Evolutionary conservation across 768 basidiomycete genomes (phyloP).

Genomic region (Calocybe cyanea): DNA sequence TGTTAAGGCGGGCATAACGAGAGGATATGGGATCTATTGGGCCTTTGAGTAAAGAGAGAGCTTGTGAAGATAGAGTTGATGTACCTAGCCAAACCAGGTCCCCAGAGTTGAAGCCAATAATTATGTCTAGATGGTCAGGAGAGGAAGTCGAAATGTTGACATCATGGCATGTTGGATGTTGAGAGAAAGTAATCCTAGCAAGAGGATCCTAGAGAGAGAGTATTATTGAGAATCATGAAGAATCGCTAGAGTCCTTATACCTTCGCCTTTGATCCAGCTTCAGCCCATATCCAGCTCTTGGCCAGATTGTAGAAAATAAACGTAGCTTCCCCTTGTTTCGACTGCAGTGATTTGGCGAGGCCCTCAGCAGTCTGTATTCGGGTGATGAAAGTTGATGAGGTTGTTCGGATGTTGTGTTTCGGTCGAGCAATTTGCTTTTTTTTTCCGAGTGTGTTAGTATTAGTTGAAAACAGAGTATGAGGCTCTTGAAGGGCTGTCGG

Average conservation of each 20-base stretch:
- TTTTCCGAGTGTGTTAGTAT: constrained; percentile 42
- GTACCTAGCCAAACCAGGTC: constrained; percentile 94
- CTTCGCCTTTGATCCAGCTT: constrained; percentile 81
- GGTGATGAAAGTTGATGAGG: constrained; percentile 89
- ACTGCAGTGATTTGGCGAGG: constrained; percentile 61
- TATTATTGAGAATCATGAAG: too few relatives aligned
- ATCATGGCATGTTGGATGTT: constrained; percentile 88
- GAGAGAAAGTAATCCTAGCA: constrained; percentile 79
- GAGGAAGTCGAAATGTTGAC: constrained; percentile 78
- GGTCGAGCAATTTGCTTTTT: constrained; percentile 64
- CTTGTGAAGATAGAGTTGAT: constrained; percentile 15
- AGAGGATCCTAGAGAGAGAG: constrained; percentile 91
- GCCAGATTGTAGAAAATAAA: constrained; percentile 87
- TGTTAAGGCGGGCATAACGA: constrained; percentile 84
- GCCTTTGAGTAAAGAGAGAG: constrained; percentile 8
- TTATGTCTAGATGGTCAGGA: constrained; percentile 75
- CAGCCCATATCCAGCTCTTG: constrained; percentile 83
- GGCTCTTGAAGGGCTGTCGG: constrained; percentile 29
- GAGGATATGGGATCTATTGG: constrained; percentile 69
- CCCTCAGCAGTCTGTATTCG: constrained; percentile 82
- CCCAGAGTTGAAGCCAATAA: constrained; percentile 93
- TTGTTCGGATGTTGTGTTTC: constrained; percentile 89
- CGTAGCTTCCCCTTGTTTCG: constrained; percentile 80
- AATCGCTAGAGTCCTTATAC: constrained; percentile 49
- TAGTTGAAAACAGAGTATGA: constrained; percentile 60